Evolutionary conservation across 169 alveolate species (phyloP), one percentile per base, ranked within the genome.

Genomic region (Theileria parva): DNA sequence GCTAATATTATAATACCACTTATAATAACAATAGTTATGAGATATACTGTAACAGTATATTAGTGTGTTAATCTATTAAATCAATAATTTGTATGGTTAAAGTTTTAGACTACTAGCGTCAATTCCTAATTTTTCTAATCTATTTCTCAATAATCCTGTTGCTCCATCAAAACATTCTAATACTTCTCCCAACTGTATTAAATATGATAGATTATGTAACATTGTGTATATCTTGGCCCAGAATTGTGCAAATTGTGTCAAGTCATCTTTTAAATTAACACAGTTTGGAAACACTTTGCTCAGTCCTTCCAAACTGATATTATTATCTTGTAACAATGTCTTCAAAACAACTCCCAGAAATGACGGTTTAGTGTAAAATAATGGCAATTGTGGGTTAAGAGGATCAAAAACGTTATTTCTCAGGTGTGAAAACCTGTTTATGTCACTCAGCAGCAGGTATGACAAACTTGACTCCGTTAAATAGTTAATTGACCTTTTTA

Each of bases 381-480:
- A 27, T 23, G 77, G 77, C 7, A 69, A 19, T 27, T n/a, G 64
- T 23, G 75, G 28, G n/a, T 23, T 23, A 3, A 34, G 7, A 3
- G 53, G 25, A 15, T 23, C 77, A 7, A 23, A 15, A 23, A 34
- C 64, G 11, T 27, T 27, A 15, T 69, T 25, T 19, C 25, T 32
- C 11, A 69, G 11, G 6, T 23, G 27, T 19, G 50, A 3, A 23
- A 69, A 28, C 12, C 77, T 69, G 12, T 57, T 69, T 5, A 32
- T 66, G 48, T 81, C 77, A 25, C 63, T 65, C 37, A 70, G 71
- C 34, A 63, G 32, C 67, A 81, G 1, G 48, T 81, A 81, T 25
- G 91, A 86, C 23, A 91, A 61, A 74, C 94, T 79, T 23, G 91
- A 92, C 53, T 91, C 92, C 0, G 88, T 50, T 39, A 91, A 81